Percentiles rank a stretch among this genome's conserved stretches.
These are phyloP conservation scores for Dactylellina sp. DNA, from an alignment of 2,329 filamentous ascomycete species.

Conservation along the genomic window DNA sequence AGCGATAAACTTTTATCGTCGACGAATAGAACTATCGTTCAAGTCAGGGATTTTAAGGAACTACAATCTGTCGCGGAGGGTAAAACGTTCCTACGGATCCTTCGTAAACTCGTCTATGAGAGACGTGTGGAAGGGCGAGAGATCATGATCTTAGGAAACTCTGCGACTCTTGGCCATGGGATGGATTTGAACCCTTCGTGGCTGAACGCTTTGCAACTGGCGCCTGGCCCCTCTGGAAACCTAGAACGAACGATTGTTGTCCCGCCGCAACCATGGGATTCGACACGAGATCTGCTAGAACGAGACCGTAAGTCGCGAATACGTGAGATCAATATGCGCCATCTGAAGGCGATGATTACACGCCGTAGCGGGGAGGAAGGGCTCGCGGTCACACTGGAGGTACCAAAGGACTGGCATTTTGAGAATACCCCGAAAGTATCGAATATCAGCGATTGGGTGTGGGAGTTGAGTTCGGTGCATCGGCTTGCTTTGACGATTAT, in stretches of 20 bases:
- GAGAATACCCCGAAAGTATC: conserved; percentile 57
- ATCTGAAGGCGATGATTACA: conserved; percentile 73
- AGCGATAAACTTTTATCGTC: conserved; percentile 18
- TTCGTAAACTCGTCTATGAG: conserved; percentile 78
- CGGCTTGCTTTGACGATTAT: conserved; percentile 64
- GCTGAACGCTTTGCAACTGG: conserved; percentile 66
- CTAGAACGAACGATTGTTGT: conserved; percentile 69
- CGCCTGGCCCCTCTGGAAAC: conserved; percentile 61
- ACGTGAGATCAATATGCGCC: conserved; percentile 72
- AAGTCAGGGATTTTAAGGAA: conserved; percentile 83
- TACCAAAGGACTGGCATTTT: conserved; percentile 62
- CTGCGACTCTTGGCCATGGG: conserved; percentile 65
- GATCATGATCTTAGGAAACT: conserved; percentile 84
- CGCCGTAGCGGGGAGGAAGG: conserved; percentile 63
- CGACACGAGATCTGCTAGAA: conserved; percentile 65
- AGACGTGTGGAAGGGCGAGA: conserved; percentile 77
- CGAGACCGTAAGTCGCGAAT: conserved; percentile 67
- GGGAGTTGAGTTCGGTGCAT: conserved; percentile 73
- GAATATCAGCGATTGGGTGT: conserved; percentile 66
- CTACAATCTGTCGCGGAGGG: conserved; percentile 78
- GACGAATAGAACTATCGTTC: conserved; percentile 70
- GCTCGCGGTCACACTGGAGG: conserved; percentile 60
- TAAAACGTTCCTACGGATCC: conserved; percentile 74
- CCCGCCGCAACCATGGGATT: conserved; percentile 66
- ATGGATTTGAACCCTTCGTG: conserved; percentile 64